These are phyloP conservation scores for Clohesyomyces aquaticus DNA, from an alignment of 495 filamentous ascomycete genomes.

Conservation along the genomic window DNA sequence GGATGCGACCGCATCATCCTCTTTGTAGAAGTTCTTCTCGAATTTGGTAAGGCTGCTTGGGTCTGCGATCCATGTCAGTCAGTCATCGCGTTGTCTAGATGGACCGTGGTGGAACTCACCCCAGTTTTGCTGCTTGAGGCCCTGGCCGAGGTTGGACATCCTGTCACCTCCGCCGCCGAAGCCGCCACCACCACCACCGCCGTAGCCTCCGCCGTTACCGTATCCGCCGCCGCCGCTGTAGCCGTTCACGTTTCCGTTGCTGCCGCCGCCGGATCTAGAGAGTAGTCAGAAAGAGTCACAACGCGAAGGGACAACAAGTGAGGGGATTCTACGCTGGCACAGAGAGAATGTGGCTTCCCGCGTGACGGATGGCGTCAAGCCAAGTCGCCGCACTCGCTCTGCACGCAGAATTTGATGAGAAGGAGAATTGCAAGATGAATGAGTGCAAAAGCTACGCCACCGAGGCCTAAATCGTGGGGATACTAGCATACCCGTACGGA, in stretches of 20 bases:
- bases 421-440: constrained; percentile 29
- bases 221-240: constrained; percentile 38
- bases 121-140: constrained; percentile 83
- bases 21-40: constrained; percentile 99
- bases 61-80: constrained; percentile 57
- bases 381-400: constrained; percentile 21
- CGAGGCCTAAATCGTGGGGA: constrained; percentile 24
- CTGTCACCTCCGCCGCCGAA: constrained; percentile 66
- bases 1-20: constrained; percentile 73
- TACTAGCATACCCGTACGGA: constrained; percentile 37
- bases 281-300: constrained; percentile 7
- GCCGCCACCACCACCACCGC: constrained; percentile 42
- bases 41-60: constrained; percentile 84
- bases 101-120: constrained; percentile 57
- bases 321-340: constrained; percentile 29
- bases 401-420: constrained; percentile 29
- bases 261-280: constrained; percentile 26
- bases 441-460: constrained; percentile 30
- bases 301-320: not conserved
- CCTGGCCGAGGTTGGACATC: constrained; percentile 88
- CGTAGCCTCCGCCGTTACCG: constrained; percentile 54
- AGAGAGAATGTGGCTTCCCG: constrained; percentile 19
- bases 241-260: constrained; percentile 31
- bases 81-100: not conserved
- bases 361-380: constrained; percentile 17